Evolutionary conservation across 345 rosid genomes (phyloP), one percentile per base, ranked within the genome.

Genomic region (Citrus trifoliata): DNA sequence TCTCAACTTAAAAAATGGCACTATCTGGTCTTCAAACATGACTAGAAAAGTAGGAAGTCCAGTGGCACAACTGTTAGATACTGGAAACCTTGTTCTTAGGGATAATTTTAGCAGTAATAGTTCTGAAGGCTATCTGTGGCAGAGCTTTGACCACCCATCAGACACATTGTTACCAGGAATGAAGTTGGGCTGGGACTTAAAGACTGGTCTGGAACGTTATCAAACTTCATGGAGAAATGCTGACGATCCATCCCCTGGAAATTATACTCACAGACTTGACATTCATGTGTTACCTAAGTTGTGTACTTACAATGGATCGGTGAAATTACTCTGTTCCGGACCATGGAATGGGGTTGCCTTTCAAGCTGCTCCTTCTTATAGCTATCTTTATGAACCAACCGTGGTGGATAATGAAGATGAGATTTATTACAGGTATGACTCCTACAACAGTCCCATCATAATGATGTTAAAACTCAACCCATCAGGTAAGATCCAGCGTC

Each of bases 101-200:
- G 87, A 84, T 3, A 65, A 12, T 33, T 16, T 8, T 51, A 12
- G 58, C 64, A 38, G 6, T 3, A 58, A 16, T 46, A 12, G 16
- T 27, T 72, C 64, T 42, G 76, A 69, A 24, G 25, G 16, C 53
- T 67, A 38, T 25, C 2, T 81, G 35, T 86, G 89, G 94, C 88
- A 87, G 77, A 70, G 74, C 71, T 88, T 88, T 55, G 91, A 86
- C 67, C 0, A 79, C 21, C 89, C 87, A 22, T 77, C 84, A 0
- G 81, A 83, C 70, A 86, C 85, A 14, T 19, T 86, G 56, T 73
- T 88, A 28, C 83, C 84, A 2, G 89, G 79, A 32, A 88, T 88
- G 91, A 88, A 85, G 51, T 12, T 86, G 10, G 83, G 80, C 27
- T 81, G 87, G 91, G 28, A 75, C 67, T 75, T 82, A 33, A 48